Base-by-base conservation (phyloP, 164 flowering plant species). In the Nelumbo lutea region DNA sequence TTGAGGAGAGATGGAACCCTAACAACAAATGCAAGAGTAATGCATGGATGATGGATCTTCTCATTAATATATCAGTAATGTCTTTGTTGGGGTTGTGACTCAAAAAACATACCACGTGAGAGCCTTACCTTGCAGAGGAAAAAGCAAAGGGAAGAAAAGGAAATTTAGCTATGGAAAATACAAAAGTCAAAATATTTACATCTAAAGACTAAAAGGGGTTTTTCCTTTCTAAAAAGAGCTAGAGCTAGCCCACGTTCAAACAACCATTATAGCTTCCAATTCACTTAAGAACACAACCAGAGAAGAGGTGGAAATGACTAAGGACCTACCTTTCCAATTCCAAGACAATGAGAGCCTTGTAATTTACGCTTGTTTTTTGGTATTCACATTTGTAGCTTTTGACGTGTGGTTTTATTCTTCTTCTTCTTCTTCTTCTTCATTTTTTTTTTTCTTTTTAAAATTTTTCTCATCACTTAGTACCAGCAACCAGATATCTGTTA, bases 101-200 rank as follows among this genome's bases (percentile, higher is more conserved):
- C 69, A 64, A 66, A 62, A 61, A 77, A 80, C 83, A 80, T 59
- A 51, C 79, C 83, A 80, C 77, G 83, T 80, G 83, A 73, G 72
- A 64, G 77, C 72, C 61, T 51, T 64, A 61, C 51, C 53, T 64
- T 64, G 45, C 64, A 64, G 64, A 27, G 27, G 14, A 48, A 7
- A 47, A 70, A 27, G 27, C 27, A 70, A 55, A 64, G 67, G 44
- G 11, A 40, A 41, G 39, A 5, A 48, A 60, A 48, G 27, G 45
- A 56, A 70, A 7, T 10, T 53, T 11, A 9, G 57, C 57, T 53
- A 11, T 53, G 45, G 39, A 55, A 64, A 14, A 27, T 27, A 38
- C 61, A 3, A 63, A 70, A 45, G 68, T 64, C 73, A 64, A 64
- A 64, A 64, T 47, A 63, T 15, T 14, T 39, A 9, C 4, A 40